Evolutionary conservation across 441 rosid genomes (phyloP).

Genomic region (Kokia cookei): DNA sequence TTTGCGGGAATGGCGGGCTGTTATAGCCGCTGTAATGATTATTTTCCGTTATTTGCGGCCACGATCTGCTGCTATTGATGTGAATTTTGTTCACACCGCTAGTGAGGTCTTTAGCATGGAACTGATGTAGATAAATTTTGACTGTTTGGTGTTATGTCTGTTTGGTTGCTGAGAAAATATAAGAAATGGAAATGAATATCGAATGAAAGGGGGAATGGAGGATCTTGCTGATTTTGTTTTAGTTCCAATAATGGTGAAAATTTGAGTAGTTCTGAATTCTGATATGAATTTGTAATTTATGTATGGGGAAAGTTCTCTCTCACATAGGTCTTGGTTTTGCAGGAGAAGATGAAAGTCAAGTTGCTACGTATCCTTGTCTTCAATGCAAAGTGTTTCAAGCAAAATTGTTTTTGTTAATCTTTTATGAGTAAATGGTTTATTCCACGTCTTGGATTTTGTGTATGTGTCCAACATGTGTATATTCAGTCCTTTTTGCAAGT

Average conservation of each 20-base stretch:
- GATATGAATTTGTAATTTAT: not conserved
- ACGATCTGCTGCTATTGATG: no score
- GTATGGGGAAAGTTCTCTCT: not conserved
- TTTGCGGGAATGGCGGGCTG: no score
- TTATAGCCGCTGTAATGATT: no score
- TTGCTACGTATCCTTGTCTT: conserved; percentile 71
- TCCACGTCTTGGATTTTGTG: not conserved
- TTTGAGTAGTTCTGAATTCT: not conserved
- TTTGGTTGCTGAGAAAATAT: not conserved
- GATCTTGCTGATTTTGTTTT: not conserved
- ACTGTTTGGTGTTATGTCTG: not conserved
- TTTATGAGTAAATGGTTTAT: not conserved
- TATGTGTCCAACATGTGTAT: not conserved
- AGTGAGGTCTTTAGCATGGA: not conserved
- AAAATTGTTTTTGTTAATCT: not conserved
- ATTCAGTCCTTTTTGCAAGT: not conserved
- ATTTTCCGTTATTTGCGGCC: no score
- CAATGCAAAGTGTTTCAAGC: not conserved
- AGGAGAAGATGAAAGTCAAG: conserved; percentile 72
- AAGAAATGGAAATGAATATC: not conserved
- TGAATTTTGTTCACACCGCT: no score
- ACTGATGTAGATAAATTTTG: not conserved
- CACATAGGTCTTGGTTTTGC: conserved; percentile 14
- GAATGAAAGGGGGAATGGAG: not conserved
- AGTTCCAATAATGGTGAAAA: not conserved